Evolutionary conservation across 495 filamentous ascomycete genomes (phyloP), one percentile per base, ranked within the genome.

Genomic region (Hypoxylon fuscum): DNA sequence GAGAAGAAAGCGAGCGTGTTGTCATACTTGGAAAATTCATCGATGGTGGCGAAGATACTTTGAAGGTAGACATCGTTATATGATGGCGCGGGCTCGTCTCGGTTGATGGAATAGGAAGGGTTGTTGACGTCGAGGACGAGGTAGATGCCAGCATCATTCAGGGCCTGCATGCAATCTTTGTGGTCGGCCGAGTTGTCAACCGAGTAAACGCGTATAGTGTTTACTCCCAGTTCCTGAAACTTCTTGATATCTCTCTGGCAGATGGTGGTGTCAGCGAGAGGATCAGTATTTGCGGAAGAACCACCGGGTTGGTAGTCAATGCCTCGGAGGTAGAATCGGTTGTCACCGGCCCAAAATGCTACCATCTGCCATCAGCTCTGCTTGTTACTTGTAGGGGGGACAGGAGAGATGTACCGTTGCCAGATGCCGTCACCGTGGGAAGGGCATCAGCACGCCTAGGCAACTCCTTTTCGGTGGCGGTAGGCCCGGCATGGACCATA

Each of bases 1-100:
- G 93, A 96, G 82, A 97, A 97, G 87, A 97, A 97, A 45, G 91
- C 89, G 42, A 97, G 80, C 10, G 90, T 93, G 80, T 98, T 98
- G 79, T 81, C 76, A 77, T 96, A 98, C 68, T 90, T 88, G 65
- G 83, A 80, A 68, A 98, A 97, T 50, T 82, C 87, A 71, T 97
- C 93, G 59, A 97, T 86, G 57, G 94, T 97, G 11, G 94, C 89
- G 72, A 97, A 97, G 69, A 97, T 78, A 75, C 89, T 93, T 78
- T 97, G 93, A 22, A 97, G 85, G 69, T 98, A 98, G 47, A 86
- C 85, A 48, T 87, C 83, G 74, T 97, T 98, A 86, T 98, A 98
- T 7, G 94, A 97, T 2, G 75, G 72, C 10, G 74, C 79, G 38
- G 94, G 93, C 15, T 87, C 77, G 38, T 79, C 85, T 27, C 93